Conservation (phyloP, 352 stramenopile species). For the Plasmopara halstedii region DNA sequence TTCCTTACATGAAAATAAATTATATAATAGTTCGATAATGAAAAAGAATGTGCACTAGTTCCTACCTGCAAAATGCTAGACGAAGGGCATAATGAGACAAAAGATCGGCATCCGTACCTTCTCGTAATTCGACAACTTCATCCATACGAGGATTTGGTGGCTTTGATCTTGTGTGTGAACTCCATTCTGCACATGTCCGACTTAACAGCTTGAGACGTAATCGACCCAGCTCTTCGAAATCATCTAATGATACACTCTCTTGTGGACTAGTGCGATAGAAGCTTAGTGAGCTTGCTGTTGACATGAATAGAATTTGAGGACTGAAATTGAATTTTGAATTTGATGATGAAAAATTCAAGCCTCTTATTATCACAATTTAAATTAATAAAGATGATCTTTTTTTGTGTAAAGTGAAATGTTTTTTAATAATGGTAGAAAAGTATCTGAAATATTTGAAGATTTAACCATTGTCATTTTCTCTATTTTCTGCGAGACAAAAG, state of each 20-base stretch:
- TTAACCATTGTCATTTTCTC: too few relatives aligned
- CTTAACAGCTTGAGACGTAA: conserved; percentile 55
- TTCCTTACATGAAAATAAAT: conserved; percentile 8
- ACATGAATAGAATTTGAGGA: too few relatives aligned
- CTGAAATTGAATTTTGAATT: too few relatives aligned
- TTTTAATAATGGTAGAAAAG: too few relatives aligned
- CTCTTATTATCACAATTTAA: too few relatives aligned
- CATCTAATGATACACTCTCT: conserved; percentile 88
- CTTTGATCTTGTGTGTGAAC: neutral
- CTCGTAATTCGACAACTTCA: conserved; percentile 11
- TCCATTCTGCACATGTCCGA: conserved; percentile 11
- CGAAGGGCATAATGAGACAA: conserved; percentile 43
- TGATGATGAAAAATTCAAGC: too few relatives aligned
- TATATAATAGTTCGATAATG: neutral
- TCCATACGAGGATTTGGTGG: neutral
- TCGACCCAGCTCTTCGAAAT: conserved; percentile 88
- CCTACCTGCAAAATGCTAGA: conserved; percentile 48
- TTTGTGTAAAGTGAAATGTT: too few relatives aligned
- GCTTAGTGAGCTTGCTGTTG: conserved; percentile 8
- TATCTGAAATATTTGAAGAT: too few relatives aligned
- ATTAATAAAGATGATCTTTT: too few relatives aligned
- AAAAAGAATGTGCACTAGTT: neutral
- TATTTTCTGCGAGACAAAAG: too few relatives aligned
- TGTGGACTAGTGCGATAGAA: conserved; percentile 85
- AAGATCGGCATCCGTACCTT: conserved; percentile 19